phyloP scores from a whole-genome alignment of 73 alveolate species.

The Paramecium biaurelia region DNA sequence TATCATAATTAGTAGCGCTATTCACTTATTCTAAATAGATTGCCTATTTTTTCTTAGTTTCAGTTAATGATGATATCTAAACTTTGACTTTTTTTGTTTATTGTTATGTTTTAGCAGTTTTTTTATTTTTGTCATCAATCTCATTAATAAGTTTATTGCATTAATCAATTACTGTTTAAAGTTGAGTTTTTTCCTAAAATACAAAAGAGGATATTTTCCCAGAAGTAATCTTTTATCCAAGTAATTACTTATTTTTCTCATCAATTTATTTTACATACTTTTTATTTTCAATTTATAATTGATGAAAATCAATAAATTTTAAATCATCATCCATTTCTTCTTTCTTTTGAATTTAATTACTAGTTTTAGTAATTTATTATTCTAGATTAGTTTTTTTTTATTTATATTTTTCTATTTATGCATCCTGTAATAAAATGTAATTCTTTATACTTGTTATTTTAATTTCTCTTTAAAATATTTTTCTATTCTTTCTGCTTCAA shows the following conservation, averaged over 20 bases:
- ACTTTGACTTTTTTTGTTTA: constrained; percentile 17
- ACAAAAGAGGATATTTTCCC: constrained; percentile 72
- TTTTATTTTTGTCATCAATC: constrained; percentile 46
- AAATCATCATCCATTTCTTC: constrained; percentile 95
- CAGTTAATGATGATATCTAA: neutral
- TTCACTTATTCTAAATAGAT: constrained; percentile 1
- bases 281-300: constrained; percentile 93
- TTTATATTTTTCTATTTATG: constrained; percentile 76
- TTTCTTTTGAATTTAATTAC: constrained; percentile 85
- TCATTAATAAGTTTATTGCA: constrained; percentile 5
- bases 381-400: constrained; percentile 76
- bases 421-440: constrained; percentile 59
- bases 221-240: constrained; percentile 83
- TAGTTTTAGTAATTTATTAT: constrained; percentile 81
- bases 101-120: constrained; percentile 3
- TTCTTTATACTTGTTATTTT: constrained; percentile 58
- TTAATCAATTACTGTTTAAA: constrained; percentile 42
- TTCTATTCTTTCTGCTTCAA: constrained; percentile 88
- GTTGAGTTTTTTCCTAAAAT: constrained; percentile 12
- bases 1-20: constrained; percentile 1
- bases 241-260: constrained; percentile 89
- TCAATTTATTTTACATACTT: constrained; percentile 93
- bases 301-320: constrained; percentile 94
- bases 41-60: neutral
- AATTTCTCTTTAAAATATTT: constrained; percentile 85